Evolutionary conservation across 306 rosid species (phyloP).

Genomic region (Malus orientalis): DNA sequence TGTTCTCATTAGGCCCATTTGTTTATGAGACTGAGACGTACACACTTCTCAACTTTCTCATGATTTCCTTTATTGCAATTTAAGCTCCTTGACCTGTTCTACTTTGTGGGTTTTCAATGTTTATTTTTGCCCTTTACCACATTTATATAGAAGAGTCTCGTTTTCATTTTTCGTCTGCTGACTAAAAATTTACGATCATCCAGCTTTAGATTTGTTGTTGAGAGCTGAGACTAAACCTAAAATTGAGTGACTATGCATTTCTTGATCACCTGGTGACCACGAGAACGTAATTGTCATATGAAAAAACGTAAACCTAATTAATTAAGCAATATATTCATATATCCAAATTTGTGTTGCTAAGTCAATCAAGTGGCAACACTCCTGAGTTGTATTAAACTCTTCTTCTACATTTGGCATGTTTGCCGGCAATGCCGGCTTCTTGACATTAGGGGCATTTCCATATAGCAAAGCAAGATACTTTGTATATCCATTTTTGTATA

Average conservation of each 20-base stretch:
- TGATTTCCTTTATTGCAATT: slow-evolving; percentile 32
- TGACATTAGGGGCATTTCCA: not conserved
- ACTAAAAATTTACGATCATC: no score
- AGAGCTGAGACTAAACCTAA: no score
- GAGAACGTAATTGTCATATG: not conserved
- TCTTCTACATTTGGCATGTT: slow-evolving; percentile 12
- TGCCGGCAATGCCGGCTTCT: slow-evolving; percentile 13
- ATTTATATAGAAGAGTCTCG: not conserved
- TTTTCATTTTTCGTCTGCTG: accelerated
- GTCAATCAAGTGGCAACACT: slow-evolving; percentile 20
- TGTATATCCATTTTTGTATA: not conserved
- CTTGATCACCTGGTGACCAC: no score
- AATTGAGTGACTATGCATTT: not conserved
- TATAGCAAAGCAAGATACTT: not conserved
- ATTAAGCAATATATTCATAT: not conserved
- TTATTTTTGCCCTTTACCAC: not conserved
- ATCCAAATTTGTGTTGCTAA: not conserved
- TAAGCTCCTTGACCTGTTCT: not conserved
- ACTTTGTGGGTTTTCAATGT: slow-evolving; percentile 10
- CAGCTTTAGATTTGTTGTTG: no score
- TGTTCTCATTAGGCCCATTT: slow-evolving; percentile 2
- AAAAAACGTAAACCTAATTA: no score
- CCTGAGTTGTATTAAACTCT: slow-evolving; percentile 29
- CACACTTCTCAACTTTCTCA: slow-evolving; percentile 27
- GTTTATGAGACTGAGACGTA: not conserved